These are phyloP conservation scores for Clonostachys byssicola DNA, from an alignment of 2,329 filamentous ascomycete species.

Conservation along the genomic window DNA sequence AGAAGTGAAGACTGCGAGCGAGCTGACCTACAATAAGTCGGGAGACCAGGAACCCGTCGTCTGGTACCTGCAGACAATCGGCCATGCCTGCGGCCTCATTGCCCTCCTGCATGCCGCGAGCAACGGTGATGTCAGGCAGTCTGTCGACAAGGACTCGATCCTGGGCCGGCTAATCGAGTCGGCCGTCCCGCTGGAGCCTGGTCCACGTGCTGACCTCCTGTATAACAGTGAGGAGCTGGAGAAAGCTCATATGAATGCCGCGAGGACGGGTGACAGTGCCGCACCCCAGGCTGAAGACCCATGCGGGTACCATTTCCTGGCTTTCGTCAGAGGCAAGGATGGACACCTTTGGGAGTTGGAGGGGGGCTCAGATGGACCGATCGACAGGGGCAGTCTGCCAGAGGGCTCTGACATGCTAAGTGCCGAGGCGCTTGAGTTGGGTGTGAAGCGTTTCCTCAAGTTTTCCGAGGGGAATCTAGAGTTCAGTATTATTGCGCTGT, in stretches of 20 bases:
- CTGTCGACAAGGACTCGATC: slow-evolving; percentile 48
- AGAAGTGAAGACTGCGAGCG: slow-evolving; percentile 7
- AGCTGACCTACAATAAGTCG: slow-evolving; percentile 22
- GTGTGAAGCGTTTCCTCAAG: slow-evolving; percentile 37
- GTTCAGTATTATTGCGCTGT: slow-evolving; percentile 32
- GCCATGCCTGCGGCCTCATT: slow-evolving; percentile 77
- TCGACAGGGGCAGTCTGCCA: slow-evolving; percentile 56
- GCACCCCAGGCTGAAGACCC: slow-evolving; percentile 58
- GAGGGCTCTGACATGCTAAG: slow-evolving; percentile 61
- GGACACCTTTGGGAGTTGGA: slow-evolving; percentile 75
- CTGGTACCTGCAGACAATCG: slow-evolving; percentile 85
- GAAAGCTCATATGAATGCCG: slow-evolving; percentile 68
- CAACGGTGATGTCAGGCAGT: slow-evolving; percentile 59
- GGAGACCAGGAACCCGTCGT: slow-evolving; percentile 57
- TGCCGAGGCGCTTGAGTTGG: slow-evolving; percentile 63
- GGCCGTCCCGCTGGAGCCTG: slow-evolving; percentile 57
- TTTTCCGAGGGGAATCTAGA: slow-evolving; percentile 24
- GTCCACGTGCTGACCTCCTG: slow-evolving; percentile 61
- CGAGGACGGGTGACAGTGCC: slow-evolving; percentile 60
- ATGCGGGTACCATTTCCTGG: slow-evolving; percentile 74
- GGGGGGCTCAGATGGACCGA: slow-evolving; percentile 67
- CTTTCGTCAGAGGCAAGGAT: slow-evolving; percentile 67
- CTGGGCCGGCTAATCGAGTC: slow-evolving; percentile 56
- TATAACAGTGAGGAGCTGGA: slow-evolving; percentile 70
- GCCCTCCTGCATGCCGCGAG: slow-evolving; percentile 69